phyloP scores from a whole-genome alignment of 306 rosid species.

The Lupinus albus region DNA sequence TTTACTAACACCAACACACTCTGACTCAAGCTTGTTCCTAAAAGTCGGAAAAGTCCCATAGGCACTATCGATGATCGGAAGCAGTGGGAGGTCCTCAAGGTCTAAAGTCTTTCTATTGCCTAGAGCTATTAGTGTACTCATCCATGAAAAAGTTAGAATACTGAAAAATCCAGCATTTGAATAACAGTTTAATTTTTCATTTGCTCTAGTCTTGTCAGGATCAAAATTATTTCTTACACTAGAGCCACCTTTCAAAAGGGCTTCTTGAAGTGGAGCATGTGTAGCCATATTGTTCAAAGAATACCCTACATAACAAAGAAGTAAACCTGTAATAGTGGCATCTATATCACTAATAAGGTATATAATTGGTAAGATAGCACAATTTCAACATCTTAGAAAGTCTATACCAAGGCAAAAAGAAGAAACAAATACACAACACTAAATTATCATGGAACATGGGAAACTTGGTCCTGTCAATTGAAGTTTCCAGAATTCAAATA shows the following conservation, averaged over 20 bases:
- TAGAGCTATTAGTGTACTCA: conserved; percentile 59
- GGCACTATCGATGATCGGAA: conserved; percentile 54
- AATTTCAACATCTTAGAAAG: conserved; percentile 43
- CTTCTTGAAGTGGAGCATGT: conserved; percentile 53
- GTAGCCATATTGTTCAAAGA: conserved; percentile 43
- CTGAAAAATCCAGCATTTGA: conserved; percentile 73
- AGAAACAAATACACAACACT: no score
- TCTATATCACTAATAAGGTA: conserved; percentile 52
- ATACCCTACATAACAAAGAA: conserved; percentile 51
- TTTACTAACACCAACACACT: conserved; percentile 42
- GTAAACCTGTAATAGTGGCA: conserved; percentile 50
- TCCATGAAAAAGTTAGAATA: conserved; percentile 76
- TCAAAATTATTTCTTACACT: conserved; percentile 32
- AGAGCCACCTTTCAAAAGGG: conserved; percentile 65
- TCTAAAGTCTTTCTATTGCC: conserved; percentile 71
- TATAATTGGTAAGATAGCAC: conserved; percentile 41
- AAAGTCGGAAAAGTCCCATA: conserved; percentile 53
- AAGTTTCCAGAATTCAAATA: no score
- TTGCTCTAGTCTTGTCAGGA: conserved; percentile 33
- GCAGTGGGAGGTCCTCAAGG: conserved; percentile 81
- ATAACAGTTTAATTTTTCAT: conserved; percentile 49
- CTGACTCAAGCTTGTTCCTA: conserved; percentile 55
- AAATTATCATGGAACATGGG: no score
- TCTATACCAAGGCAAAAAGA: conserved; percentile 54
- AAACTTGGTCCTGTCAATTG: no score